phyloP scores from a whole-genome alignment of 345 rosid genomes.

The Aegle marmelos region DNA sequence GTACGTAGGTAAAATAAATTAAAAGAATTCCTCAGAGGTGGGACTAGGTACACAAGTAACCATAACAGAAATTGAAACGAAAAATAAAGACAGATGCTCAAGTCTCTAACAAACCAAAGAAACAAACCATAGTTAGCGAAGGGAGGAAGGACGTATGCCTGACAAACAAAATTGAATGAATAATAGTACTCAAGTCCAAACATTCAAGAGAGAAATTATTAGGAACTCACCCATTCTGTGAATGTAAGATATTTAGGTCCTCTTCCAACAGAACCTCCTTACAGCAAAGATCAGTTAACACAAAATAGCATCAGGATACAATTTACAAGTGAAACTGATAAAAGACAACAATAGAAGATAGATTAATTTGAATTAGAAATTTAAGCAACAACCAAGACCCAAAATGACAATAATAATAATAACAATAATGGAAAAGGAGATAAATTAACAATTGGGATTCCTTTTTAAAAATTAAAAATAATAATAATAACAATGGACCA shows the following conservation, averaged over 20 bases:
- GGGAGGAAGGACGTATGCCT: not conserved
- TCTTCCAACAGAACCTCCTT: constrained; percentile 38
- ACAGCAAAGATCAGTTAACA: constrained; percentile 1
- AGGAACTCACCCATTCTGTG: constrained; percentile 41
- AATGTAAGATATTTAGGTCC: constrained; percentile 29
- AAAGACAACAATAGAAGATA: constrained; percentile 8
- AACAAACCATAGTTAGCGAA: not conserved
- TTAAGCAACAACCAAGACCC: not conserved
- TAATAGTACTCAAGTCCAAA: not conserved
- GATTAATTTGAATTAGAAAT: not conserved
- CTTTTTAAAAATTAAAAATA: not conserved
- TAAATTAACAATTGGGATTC: not conserved
- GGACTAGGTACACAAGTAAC: not conserved
- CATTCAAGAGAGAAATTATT: constrained; percentile 3
- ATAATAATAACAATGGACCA: not conserved
- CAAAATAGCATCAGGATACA: constrained; percentile 2
- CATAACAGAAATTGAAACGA: not conserved
- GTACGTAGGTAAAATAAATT: not conserved
- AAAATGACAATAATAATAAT: not conserved
- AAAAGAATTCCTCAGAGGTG: not conserved
- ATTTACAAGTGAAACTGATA: not conserved
- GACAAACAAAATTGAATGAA: not conserved
- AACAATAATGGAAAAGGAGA: not conserved
- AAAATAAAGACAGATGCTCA: not conserved
- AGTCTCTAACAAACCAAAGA: not conserved